Evolutionary conservation across 2,329 filamentous ascomycete species (phyloP).

Genomic region (Sarocladium strictum): DNA sequence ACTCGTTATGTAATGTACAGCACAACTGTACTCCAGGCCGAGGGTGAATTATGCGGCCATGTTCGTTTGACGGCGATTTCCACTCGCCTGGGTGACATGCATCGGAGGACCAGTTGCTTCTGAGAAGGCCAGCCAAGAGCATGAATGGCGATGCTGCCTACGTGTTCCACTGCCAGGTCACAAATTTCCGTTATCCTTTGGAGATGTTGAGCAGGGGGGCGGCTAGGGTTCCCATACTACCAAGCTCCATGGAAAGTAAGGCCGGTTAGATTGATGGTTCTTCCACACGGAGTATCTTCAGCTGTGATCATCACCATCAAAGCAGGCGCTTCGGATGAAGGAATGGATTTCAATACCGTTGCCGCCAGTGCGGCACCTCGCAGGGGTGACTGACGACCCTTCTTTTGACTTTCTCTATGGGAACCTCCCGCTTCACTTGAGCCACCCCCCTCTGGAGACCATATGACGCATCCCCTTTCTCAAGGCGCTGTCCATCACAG

Average conservation of each 20-base stretch:
- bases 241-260: background rate
- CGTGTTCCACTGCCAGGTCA: too few relatives aligned
- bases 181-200: too few relatives aligned
- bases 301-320: background rate
- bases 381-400: slow-evolving; percentile 3
- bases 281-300: background rate
- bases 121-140: too few relatives aligned
- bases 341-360: slow-evolving; percentile 8
- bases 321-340: background rate
- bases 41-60: background rate
- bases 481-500: slow-evolving; percentile 2
- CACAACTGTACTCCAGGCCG: background rate
- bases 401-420: slow-evolving; percentile 6
- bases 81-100: too few relatives aligned
- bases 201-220: background rate
- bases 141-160: too few relatives aligned
- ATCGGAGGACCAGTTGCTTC: too few relatives aligned
- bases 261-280: background rate
- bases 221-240: background rate
- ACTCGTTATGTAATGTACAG: too few relatives aligned
- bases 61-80: background rate
- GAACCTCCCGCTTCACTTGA: background rate
- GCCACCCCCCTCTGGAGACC: background rate
- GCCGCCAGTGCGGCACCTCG: slow-evolving; percentile 3
- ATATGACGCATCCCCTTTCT: slow-evolving; percentile 3